These are phyloP conservation scores for Fusarium verrucosum DNA, from an alignment of 2,329 filamentous ascomycete species.

Conservation along the genomic window DNA sequence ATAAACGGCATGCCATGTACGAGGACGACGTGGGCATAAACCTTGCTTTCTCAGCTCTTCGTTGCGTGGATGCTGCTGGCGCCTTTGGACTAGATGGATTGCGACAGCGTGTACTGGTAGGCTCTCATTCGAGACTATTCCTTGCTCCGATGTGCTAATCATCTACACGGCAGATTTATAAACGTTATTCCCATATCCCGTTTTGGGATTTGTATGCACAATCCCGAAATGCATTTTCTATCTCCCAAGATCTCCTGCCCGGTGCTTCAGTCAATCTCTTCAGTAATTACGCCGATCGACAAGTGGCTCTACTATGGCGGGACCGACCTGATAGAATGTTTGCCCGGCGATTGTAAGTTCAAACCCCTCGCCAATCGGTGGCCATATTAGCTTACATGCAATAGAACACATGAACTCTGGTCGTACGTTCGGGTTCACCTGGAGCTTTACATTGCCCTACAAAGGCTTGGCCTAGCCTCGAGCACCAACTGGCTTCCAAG, in stretches of 20 bases:
- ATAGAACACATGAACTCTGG: slow-evolving; percentile 48
- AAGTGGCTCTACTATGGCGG: slow-evolving; percentile 41
- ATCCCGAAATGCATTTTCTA: slow-evolving; percentile 44
- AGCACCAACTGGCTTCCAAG: slow-evolving; percentile 55
- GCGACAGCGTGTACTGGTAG: slow-evolving; percentile 63
- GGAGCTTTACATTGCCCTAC: slow-evolving; percentile 62
- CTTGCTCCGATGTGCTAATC: slow-evolving; percentile 14
- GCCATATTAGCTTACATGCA: slow-evolving; percentile 16
- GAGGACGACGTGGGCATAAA: slow-evolving; percentile 59
- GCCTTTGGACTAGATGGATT: slow-evolving; percentile 64
- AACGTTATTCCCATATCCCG: slow-evolving; percentile 58
- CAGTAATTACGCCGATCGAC: slow-evolving; percentile 44
- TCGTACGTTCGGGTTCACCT: slow-evolving; percentile 60
- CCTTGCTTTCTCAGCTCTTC: slow-evolving; percentile 48
- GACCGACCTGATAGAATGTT: slow-evolving; percentile 36
- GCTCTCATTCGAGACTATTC: slow-evolving; percentile 8
- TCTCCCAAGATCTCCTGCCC: slow-evolving; percentile 46
- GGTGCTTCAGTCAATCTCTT: slow-evolving; percentile 48
- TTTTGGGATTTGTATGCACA: slow-evolving; percentile 56
- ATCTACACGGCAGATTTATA: slow-evolving; percentile 58
- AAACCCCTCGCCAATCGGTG: background rate
- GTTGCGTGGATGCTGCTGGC: slow-evolving; percentile 53
- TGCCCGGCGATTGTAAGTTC: slow-evolving; percentile 44
- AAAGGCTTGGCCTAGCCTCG: slow-evolving; percentile 60
- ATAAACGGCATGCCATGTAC: slow-evolving; percentile 56